Evolutionary conservation across 495 filamentous ascomycete species (phyloP).

Genomic region (Aspergillus taichungensis): DNA sequence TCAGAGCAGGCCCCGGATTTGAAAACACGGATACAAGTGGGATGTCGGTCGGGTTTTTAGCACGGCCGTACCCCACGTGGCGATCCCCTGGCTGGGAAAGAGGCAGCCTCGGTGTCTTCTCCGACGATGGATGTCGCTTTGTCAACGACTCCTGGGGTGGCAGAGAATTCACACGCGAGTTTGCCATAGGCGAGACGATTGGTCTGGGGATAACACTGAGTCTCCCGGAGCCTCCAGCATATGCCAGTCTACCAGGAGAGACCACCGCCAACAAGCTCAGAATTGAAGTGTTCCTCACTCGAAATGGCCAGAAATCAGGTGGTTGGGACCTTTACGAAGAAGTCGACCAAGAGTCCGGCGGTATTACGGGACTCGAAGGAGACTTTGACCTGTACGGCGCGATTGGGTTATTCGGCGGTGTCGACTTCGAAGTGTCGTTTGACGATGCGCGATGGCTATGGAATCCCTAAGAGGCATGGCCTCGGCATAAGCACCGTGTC

Average conservation of each 20-base stretch:
- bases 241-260: slow-evolving; percentile 7
- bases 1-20: slow-evolving; percentile 25
- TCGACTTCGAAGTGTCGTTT: slow-evolving; percentile 66
- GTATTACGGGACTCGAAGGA: slow-evolving; percentile 68
- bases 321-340: slow-evolving; percentile 85
- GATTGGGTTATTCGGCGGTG: slow-evolving; percentile 64
- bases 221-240: slow-evolving; percentile 14
- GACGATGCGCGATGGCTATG: slow-evolving; percentile 39
- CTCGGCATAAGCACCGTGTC: too few species aligned
- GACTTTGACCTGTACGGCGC: slow-evolving; percentile 72
- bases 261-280: slow-evolving; percentile 16
- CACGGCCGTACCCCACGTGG: slow-evolving; percentile 78
- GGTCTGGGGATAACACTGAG: slow-evolving; percentile 65
- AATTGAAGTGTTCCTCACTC: slow-evolving; percentile 69
- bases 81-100: slow-evolving; percentile 88
- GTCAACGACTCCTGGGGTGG: slow-evolving; percentile 84
- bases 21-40: slow-evolving; percentile 43
- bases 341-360: slow-evolving; percentile 57
- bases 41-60: slow-evolving; percentile 69
- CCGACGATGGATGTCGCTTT: slow-evolving; percentile 82
- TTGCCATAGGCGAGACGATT: slow-evolving; percentile 45
- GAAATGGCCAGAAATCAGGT: slow-evolving; percentile 54
- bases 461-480: slow-evolving; percentile 10
- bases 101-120: slow-evolving; percentile 75
- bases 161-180: slow-evolving; percentile 55